A percentile compares a stretch with the other conserved stretches of the same genome.
Evolutionary conservation across 495 filamentous ascomycete species (phyloP).

Genomic region (Xylona heveae): DNA sequence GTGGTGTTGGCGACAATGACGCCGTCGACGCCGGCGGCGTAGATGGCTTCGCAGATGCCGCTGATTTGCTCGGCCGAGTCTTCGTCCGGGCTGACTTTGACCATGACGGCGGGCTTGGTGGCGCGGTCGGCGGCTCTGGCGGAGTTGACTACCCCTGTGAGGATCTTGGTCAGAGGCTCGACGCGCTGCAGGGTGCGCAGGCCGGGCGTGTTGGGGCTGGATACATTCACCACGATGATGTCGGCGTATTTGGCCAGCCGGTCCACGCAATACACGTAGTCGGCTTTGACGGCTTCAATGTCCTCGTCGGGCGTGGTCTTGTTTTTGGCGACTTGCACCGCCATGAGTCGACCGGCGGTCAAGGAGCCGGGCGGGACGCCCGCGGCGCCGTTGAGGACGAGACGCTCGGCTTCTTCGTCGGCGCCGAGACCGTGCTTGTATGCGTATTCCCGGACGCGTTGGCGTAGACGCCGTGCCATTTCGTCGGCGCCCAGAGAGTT

Average conservation of each 20-base stretch:
- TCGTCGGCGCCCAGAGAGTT: slow-evolving; percentile 78
- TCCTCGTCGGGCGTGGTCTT: slow-evolving; percentile 68
- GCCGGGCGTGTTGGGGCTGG: slow-evolving; percentile 86
- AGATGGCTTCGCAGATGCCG: slow-evolving; percentile 75
- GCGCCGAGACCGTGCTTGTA: slow-evolving; percentile 41
- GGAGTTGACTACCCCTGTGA: slow-evolving; percentile 64
- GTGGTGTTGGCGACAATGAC: slow-evolving; percentile 98
- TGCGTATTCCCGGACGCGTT: slow-evolving; percentile 58
- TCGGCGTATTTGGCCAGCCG: slow-evolving; percentile 71
- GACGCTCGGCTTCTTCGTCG: slow-evolving; percentile 38
- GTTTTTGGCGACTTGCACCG: slow-evolving; percentile 97
- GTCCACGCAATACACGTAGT: slow-evolving; percentile 76
- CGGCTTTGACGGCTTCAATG: slow-evolving; percentile 57
- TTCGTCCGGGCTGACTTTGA: slow-evolving; percentile 93
- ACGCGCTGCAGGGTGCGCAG: slow-evolving; percentile 64
- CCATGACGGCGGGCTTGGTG: slow-evolving; percentile 70
- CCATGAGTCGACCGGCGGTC: slow-evolving; percentile 47
- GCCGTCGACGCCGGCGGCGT: slow-evolving; percentile 68
- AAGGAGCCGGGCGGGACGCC: slow-evolving; percentile 54
- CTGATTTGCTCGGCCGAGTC: slow-evolving; percentile 60
- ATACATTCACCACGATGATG: slow-evolving; percentile 90
- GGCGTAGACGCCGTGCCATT: slow-evolving; percentile 58
- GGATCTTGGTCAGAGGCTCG: slow-evolving; percentile 57
- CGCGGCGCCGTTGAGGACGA: slow-evolving; percentile 49
- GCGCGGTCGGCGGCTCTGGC: slow-evolving; percentile 42